Evolutionary conservation across 768 basidiomycete genomes (phyloP), one percentile per base, ranked within the genome.

Genomic region (Nevesoporus exiguus): DNA sequence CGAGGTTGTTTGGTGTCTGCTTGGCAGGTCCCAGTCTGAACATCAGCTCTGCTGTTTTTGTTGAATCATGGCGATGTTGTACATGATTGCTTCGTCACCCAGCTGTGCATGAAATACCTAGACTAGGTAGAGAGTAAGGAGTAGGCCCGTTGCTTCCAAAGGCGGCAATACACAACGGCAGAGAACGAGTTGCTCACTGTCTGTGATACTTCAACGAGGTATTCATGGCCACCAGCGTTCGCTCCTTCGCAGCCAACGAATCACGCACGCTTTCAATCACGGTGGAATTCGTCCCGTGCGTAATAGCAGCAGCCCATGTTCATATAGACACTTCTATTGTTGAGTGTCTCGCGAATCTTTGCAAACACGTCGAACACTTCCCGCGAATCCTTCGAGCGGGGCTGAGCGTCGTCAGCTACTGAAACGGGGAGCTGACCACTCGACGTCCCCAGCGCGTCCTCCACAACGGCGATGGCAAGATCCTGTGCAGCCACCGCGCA

Each of bases 221-320:
- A 56, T 81, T 82, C 85, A 98, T 93, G 0, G 88, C 84, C 0
- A 74, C 61, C 62, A 86, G 92, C 30, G 85, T 90, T 62, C 91
- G 88, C 55, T 97, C 93, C 62, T 90, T 90, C 69, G 83, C 90
- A 2, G 93, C 94, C 68, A 11, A 36, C 34, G 34, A 14, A 17
- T 36, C 6, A 77, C 85, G 68, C 67, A 97, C 96, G 64, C 91
- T 90, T 71, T 99, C 95, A 57, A 98, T 95, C 96, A 46, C 90
- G 80, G 59, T 98, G 95, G 66, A 87, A 97, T 67, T 99, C 96
- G 55, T 97, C 96, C 47, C 92, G 79, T 19, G 84, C 81, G 65
- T 92, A 96, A 67, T 94, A 90, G 63, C 94, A 97, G 64, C 98
- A 97, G 0, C 95, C 97, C 78, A 98, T 95, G 68, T 99, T 99